Evolutionary conservation across 495 filamentous ascomycete genomes (phyloP).

Genomic region (Daldinia vernicosa): DNA sequence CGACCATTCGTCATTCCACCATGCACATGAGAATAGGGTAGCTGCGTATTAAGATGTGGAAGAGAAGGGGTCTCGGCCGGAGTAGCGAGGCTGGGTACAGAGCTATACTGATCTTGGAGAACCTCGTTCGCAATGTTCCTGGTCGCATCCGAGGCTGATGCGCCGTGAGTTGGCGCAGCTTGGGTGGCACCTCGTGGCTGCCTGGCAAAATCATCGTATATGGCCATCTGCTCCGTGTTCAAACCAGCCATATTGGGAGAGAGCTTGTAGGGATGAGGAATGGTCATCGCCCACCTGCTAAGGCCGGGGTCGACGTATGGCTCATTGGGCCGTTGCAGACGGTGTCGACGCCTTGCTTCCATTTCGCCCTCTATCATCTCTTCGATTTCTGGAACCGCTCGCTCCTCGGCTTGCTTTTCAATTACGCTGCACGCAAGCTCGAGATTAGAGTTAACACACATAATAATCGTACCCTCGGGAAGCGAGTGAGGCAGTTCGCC

Average conservation of each 20-base stretch:
- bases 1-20: conserved; percentile 58
- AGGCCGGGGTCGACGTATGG: conserved; percentile 81
- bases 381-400: conserved; percentile 92
- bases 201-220: conserved; percentile 94
- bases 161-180: conserved; percentile 48
- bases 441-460: conserved; percentile 98
- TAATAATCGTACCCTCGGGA: conserved; percentile 88
- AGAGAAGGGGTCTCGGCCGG: conserved; percentile 83
- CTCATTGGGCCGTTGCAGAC: conserved; percentile 74
- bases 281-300: conserved; percentile 85
- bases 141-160: conserved; percentile 61
- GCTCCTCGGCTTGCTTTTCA: conserved; percentile 92
- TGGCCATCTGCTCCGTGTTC: conserved; percentile 89
- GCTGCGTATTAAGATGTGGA: conserved; percentile 69
- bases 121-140: conserved; percentile 71
- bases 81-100: conserved; percentile 78
- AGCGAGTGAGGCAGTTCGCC: conserved; percentile 73
- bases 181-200: conserved; percentile 69
- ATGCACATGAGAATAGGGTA: conserved; percentile 67
- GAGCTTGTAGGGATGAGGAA: conserved; percentile 89
- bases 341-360: conserved; percentile 75
- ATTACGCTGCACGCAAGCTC: conserved; percentile 92
- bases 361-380: conserved; percentile 83
- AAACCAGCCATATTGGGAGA: conserved; percentile 70
- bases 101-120: conserved; percentile 82